phyloP scores from a whole-genome alignment of 306 rosid genomes.

The Amphicarpaea edgeworthii region DNA sequence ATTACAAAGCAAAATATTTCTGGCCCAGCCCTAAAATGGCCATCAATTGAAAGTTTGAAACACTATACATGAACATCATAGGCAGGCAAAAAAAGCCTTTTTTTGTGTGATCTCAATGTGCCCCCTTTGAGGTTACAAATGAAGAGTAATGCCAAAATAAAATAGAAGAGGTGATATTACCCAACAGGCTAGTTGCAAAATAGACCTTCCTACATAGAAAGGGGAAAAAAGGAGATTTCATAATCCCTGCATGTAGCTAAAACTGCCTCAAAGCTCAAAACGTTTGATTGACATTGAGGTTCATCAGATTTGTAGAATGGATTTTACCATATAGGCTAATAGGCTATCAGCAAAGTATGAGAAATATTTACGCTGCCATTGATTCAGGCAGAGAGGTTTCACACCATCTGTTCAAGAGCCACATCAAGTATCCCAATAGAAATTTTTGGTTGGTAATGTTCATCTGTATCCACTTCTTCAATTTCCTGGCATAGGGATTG shows the following conservation, averaged over 20 bases:
- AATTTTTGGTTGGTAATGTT: constrained; percentile 75
- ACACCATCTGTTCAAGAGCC: constrained; percentile 60
- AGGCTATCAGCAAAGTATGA: neutral
- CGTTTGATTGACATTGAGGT: neutral
- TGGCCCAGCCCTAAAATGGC: constrained; percentile 5
- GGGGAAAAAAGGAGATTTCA: neutral
- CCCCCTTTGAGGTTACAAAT: constrained; percentile 29
- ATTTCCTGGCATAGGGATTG: constrained; percentile 47
- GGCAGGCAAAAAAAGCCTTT: neutral
- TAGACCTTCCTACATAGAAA: neutral
- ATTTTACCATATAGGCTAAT: constrained; percentile 17
- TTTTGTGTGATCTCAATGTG: neutral
- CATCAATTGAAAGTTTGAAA: neutral
- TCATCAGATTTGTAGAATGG: neutral
- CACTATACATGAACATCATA: neutral
- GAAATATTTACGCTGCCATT: constrained; percentile 1
- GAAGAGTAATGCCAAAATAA: constrained; percentile 17
- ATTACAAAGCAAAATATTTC: constrained; percentile 31
- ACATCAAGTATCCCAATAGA: constrained; percentile 63
- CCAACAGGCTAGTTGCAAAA: neutral
- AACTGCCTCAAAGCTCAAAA: constrained; percentile 16
- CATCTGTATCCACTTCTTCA: constrained; percentile 91
- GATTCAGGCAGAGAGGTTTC: constrained; percentile 33
- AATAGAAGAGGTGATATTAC: neutral
- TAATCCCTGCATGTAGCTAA: neutral